Evolutionary conservation across 2,329 filamentous ascomycete species (phyloP).

Genomic region (Akanthomyces muscarius): DNA sequence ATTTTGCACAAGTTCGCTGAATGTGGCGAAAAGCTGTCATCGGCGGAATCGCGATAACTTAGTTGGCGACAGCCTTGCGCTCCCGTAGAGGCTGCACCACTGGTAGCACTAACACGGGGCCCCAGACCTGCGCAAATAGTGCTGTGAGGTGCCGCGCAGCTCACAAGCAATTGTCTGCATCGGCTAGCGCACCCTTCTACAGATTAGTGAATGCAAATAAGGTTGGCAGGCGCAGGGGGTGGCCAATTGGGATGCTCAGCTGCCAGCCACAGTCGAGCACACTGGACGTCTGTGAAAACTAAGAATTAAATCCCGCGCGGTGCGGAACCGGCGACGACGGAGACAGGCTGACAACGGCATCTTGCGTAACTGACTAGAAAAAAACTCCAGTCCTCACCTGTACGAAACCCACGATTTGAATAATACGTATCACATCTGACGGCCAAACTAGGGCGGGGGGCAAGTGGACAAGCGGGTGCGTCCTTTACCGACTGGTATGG

Average conservation of each 20-base stretch:
- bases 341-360: too few relatives aligned
- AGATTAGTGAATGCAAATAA: too few relatives aligned
- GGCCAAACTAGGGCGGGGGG: background rate
- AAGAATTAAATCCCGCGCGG: too few relatives aligned
- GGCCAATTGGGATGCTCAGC: too few relatives aligned
- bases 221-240: too few relatives aligned
- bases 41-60: background rate
- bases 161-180: background rate
- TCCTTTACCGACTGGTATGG: background rate
- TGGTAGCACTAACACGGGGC: background rate
- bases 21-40: background rate
- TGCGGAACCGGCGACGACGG: too few relatives aligned
- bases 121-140: background rate
- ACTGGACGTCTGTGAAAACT: too few relatives aligned
- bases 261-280: too few relatives aligned
- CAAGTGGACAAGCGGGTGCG: background rate
- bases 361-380: too few relatives aligned
- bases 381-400: background rate
- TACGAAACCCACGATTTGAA: background rate
- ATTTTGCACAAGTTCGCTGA: background rate
- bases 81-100: background rate
- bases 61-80: background rate
- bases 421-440: constrained; percentile 6
- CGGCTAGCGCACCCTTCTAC: too few relatives aligned
- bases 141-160: background rate